Evolutionary conservation across 352 stramenopile genomes (phyloP).

Genomic region (Pythium scleroteichum): DNA sequence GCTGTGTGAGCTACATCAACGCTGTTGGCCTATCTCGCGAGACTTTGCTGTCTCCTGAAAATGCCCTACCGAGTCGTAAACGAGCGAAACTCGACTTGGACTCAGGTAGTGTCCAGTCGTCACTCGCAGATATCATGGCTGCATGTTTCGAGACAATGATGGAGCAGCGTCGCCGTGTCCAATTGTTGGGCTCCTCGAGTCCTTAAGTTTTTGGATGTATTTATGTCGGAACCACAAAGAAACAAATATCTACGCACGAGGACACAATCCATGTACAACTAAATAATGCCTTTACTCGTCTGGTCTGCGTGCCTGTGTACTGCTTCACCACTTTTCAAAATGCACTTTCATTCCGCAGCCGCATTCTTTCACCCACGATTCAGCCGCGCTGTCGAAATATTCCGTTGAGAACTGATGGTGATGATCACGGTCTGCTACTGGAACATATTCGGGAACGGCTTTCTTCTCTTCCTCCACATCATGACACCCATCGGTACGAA

Average conservation of each 20-base stretch:
- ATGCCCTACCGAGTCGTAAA: constrained; percentile 28
- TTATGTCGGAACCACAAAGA: neutral
- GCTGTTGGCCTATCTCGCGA: constrained; percentile 41
- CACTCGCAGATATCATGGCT: constrained; percentile 64
- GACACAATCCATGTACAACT: neutral
- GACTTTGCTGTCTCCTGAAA: constrained; percentile 13
- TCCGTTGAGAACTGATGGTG: constrained; percentile 54
- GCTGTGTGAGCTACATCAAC: constrained; percentile 78
- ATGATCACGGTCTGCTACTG: constrained; percentile 54
- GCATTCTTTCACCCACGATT: constrained; percentile 58
- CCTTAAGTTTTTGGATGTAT: neutral
- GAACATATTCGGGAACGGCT: constrained; percentile 29
- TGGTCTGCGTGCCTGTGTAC: no score
- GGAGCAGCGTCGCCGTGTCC: constrained; percentile 42
- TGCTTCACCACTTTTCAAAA: constrained; percentile 82
- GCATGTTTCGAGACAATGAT: constrained; percentile 62
- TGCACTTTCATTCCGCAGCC: constrained; percentile 61
- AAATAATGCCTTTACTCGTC: constrained; percentile 14
- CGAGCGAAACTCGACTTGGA: constrained; percentile 41
- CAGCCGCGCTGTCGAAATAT: constrained; percentile 34
- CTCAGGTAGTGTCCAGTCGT: constrained; percentile 10
- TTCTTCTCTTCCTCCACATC: constrained; percentile 14
- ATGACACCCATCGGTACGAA: constrained; percentile 1
- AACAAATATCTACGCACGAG: neutral
- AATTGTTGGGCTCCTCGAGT: constrained; percentile 11